A percentile compares a stretch with the other conserved stretches of the same genome.
Conservation (phyloP, 2,329 filamentous ascomycete species). For the Aspergillus pseudonomiae region DNA sequence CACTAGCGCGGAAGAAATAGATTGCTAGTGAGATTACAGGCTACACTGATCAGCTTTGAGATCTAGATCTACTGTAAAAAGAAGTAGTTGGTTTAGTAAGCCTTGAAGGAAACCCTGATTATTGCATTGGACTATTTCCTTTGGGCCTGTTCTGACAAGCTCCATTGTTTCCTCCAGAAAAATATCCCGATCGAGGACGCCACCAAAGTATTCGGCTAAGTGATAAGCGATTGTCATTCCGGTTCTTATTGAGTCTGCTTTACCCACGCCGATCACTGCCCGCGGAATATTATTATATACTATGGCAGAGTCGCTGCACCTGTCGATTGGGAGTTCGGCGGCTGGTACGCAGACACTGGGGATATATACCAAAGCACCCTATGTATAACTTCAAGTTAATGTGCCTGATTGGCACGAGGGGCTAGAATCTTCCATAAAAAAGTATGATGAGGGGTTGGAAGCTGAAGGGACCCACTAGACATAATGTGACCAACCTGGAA, state of each 20-base stretch:
- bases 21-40: neutral
- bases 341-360: slow-evolving; percentile 16
- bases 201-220: neutral
- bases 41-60: neutral
- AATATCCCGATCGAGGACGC: neutral
- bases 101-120: neutral
- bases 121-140: neutral
- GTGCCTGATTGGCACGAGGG: slow-evolving; percentile 3
- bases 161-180: neutral
- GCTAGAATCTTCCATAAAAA: neutral
- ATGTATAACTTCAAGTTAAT: neutral
- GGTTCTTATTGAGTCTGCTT: neutral
- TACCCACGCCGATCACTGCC: neutral
- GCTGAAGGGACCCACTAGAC: neutral
- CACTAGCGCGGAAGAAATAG: neutral
- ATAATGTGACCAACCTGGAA: neutral
- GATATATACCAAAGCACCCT: slow-evolving; percentile 6
- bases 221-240: neutral
- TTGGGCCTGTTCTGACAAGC: neutral
- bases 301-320: neutral
- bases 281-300: neutral
- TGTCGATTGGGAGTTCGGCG: slow-evolving; percentile 11
- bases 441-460: neutral
- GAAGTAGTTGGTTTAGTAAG: neutral
- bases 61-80: neutral